Evolutionary conservation across 1,139 yeast genomes (phyloP).

Genomic region (Chernovozyma aurita): DNA sequence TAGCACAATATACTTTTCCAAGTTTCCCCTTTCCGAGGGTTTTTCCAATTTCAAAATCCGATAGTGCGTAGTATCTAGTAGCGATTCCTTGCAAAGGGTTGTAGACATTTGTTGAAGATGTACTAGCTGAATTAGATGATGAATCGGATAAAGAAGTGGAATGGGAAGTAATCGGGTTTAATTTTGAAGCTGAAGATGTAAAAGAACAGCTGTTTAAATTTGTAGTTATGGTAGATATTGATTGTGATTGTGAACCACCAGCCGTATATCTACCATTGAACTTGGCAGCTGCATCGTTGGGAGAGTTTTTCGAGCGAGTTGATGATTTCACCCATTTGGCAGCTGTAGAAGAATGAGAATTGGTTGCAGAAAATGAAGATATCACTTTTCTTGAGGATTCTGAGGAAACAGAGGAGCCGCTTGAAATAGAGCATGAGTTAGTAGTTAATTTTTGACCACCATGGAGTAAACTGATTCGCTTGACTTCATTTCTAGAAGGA

Average conservation of each 20-base stretch:
- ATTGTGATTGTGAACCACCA: not conserved
- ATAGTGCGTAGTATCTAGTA: constrained; percentile 2
- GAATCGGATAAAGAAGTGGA: not conserved
- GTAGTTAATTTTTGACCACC: not conserved
- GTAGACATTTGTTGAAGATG: not conserved
- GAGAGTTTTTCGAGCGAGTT: not conserved
- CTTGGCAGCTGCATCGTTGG: not conserved
- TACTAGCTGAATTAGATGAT: not conserved
- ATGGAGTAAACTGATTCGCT: constrained; percentile 4
- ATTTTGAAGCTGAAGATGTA: not conserved
- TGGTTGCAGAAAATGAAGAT: not conserved
- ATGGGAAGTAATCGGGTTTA: not conserved
- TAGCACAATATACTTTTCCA: constrained; percentile 88
- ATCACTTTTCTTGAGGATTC: too few relatives aligned
- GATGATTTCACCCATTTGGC: not conserved
- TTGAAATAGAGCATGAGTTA: not conserved
- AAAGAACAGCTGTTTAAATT: not conserved
- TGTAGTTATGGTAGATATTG: not conserved
- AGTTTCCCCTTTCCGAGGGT: constrained; percentile 90
- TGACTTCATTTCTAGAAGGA: constrained; percentile 3
- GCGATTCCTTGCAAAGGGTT: constrained; percentile 4
- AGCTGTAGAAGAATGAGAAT: not conserved
- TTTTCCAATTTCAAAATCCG: constrained; percentile 82
- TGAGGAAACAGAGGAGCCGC: not conserved
- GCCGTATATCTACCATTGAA: not conserved